Percentiles rank a stretch among this genome's conserved stretches.
Conservation (phyloP, 192 early-diverging fungal species). For the Coemansia sp. region DNA sequence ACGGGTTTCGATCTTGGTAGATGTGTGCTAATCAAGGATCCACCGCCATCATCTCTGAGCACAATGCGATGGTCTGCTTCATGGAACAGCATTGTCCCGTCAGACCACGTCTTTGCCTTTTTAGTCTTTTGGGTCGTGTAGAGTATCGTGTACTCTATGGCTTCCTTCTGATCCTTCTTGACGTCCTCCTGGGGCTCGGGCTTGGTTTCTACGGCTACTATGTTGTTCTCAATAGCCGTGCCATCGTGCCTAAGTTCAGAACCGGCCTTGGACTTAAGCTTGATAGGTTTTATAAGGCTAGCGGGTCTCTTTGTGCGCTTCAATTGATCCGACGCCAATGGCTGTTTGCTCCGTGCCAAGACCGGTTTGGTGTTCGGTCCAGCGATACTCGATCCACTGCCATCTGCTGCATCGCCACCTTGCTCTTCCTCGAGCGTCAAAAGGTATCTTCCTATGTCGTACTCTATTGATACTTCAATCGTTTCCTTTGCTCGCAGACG, state of each 20-base stretch:
- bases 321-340: neutral
- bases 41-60: conserved; percentile 30
- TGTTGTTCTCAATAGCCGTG: neutral
- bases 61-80: conserved; percentile 16
- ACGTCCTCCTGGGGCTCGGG: neutral
- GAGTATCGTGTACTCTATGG: conserved; percentile 28
- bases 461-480: conserved; percentile 36
- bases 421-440: conserved; percentile 44
- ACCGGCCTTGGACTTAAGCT: conserved; percentile 2
- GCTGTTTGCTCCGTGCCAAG: neutral
- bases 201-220: neutral
- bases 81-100: conserved; percentile 24
- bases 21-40: conserved; percentile 23
- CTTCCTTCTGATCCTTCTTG: neutral
- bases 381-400: too few species aligned
- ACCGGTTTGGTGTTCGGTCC: neutral
- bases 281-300: conserved; percentile 47
- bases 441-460: conserved; percentile 42
- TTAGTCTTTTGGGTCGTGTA: conserved; percentile 51
- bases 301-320: conserved; percentile 23
- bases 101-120: conserved; percentile 53
- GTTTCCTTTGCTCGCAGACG: conserved; percentile 32
- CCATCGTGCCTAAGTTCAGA: neutral
- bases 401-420: neutral
- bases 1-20: conserved; percentile 20